Evolutionary conservation across 805 yeast species (phyloP), one percentile per base, ranked within the genome.

Genomic region (Myxozyma vanderwaltii): DNA sequence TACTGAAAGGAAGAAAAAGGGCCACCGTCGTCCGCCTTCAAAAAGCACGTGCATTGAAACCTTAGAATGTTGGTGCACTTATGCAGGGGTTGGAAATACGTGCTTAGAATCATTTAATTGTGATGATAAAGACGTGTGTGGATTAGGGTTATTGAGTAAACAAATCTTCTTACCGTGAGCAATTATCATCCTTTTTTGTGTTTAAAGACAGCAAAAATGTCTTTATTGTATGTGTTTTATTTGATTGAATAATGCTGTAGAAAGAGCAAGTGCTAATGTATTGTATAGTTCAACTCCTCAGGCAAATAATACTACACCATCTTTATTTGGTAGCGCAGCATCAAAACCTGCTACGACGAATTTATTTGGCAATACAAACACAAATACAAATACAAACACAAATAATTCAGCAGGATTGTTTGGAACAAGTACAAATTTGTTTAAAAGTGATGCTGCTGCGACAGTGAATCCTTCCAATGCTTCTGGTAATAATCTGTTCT

Each of bases 311-410:
- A 36, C 27, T 13, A 29, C 59, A 35, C 46, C 62, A 39, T 38
- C 51, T 43, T 40, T 50, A 33, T 59, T 59, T 33, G 55, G 63
- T 36, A 33, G 58, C 29, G 24, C 52, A 3, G 59, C 56, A 29
- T 43, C 51, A 29, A 43, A 58, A 6, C 44, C 63, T 4, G 48
- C 39, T 15, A 29, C 51, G 19, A 27, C 51, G 39, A 21, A 26
- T 24, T 38, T 38, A 38, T 38, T 38, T 31, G 36, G 46, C 7
- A 35, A 23, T n/a, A 6, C 35, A 44, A 26, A 21, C 6, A 23
- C 47, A 2, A 27, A 24, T 5, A 44, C 39, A 21, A 19, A 33
- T 2, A 38, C 54, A 7, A 23, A 26, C 3, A 33, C 47, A n/a
- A n/a, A n/a, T n/a, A n/a, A n/a, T n/a, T n/a, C n/a, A n/a, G n/a